Base-by-base conservation (phyloP, 2,329 filamentous ascomycete species). In the Clarireedia monteithiana region DNA sequence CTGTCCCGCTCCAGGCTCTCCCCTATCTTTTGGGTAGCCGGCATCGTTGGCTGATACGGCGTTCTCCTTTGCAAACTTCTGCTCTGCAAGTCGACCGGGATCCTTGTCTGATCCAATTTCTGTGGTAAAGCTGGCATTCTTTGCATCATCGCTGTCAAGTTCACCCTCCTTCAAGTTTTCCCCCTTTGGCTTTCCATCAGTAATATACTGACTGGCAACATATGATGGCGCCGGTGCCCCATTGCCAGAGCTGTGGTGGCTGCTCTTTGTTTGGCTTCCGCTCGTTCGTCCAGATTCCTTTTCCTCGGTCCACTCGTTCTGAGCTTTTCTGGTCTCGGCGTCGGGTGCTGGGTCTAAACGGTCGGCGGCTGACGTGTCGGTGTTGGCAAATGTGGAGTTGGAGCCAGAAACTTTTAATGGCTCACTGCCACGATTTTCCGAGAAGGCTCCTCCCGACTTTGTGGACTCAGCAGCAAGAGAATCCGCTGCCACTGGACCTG, bases 391-490 rank as follows among this genome's bases (percentile, higher is more conserved):
- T 20, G 77, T 84, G 36, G 76, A 81, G 48, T 76, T 75, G n/a
- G 64, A 62, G 44, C 79, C 78, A 7, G 73, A 72, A 50, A 83
- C 78, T 14, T 71, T 68, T 34, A 74, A 72, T 5, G 75, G 74
- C 42, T 76, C 74, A 57, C 78, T 74, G 59, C 78, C 74, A 24
- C 76, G 74, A 71, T 89, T 88, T 56, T 77, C 69, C 42, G 78
- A 73, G 64, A 88, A 89, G 12, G 70, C 73, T 61, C 86, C 88
- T 56, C 77, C 77, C 23, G 74, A 63, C 48, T 75, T 73, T 58
- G 82, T 72, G 0, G 88, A 94, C 66, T 92, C 85, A 57, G 83
- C 85, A 10, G 89, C 89, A 5, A 95, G 82, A 6, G 88, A 92
- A 71, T 86, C 87, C 14, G 78, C 74, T 46, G 79, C 73, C 1